Evolutionary conservation across 495 filamentous ascomycete genomes (phyloP), one percentile per base, ranked within the genome.

Genomic region (Hyaloscypha hepaticicola): DNA sequence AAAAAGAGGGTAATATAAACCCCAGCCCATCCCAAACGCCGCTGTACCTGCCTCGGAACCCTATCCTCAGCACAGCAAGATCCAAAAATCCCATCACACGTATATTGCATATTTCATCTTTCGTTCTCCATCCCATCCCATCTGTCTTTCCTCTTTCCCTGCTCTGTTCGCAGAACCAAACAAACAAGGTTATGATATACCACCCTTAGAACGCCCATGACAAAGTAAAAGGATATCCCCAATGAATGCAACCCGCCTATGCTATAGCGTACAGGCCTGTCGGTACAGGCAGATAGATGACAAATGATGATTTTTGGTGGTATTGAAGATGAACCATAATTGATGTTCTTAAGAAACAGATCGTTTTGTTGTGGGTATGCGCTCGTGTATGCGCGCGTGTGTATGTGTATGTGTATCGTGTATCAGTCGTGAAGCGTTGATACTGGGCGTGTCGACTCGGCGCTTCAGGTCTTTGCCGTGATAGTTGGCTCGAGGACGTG

Each of bases 261-360:
- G 58, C 26, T 64, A 53, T 66, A 69, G 64, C 63, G 64, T 70
- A 70, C 68, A 70, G 28, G 61, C 68, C 64, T 26, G 56, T 50
- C 31, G 29, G 34, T 58, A 64, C 53, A 64, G 68, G 38, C 50
- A 14, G 34, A 57, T 5, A 16, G 45, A 55, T 66, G 57, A 60
- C 55, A 61, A 45, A n/a, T 31, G 28, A 24, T 49, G 33, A 53
- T 58, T 58, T 51, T 65, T 25, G 62, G 34, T 48, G 1, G 19
- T 53, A 41, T 26, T 50, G 45, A 61, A 16, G 31, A 52, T 21
- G 38, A 45, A 63, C 28, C n/a, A n/a, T n/a, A n/a, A n/a, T n/a
- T n/a, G 60, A 31, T 24, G 38, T 9, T 12, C 29, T 33, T 22
- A 29, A 24, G 41, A 28, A 33, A 58, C 33, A 21, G n/a, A 41